Evolutionary conservation across 306 rosid genomes (phyloP), one percentile per base, ranked within the genome.

Genomic region (Vigna mungo): DNA sequence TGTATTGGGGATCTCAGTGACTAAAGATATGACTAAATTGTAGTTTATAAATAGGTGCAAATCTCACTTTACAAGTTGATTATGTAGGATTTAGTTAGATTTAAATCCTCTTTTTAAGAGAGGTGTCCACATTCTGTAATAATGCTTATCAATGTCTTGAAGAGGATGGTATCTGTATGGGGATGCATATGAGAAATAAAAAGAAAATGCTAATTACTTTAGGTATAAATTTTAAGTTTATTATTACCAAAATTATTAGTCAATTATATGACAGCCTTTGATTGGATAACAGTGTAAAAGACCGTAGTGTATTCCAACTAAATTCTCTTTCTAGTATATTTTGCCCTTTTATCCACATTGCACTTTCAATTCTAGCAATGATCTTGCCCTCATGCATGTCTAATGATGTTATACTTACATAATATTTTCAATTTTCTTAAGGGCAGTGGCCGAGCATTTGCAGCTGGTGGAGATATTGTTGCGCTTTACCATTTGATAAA

Each of bases 401-500:
- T 56, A 34, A 36, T 72, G 21, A 62, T 27, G 48, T 46, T 56
- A 34, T 55, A 58, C 78, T 88, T 68, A 78, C 49, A 34, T 30
- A 37, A 0, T 55, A 36, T 74, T 80, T 75, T 74, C 46, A 74
- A 32, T 36, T 83, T 78, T 47, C 72, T 85, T 36, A 85, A 94
- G 98, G 97, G 98, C 66, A 87, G 90, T 81, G 97, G 90, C 80
- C 86, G 90, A 84, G 97, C 96, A 36, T 95, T 92, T 74, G 86
- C 90, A 73, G 96, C 97, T 52, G 98, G 98, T n/a, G 97, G 98
- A 71, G 97, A 95, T 85, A 55, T 95, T 70, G 96, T 89, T 72
- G 67, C 97, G 0, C 80, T 95, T 36, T 88, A 88, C 84, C 90
- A 75, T 78, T 54, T 81, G 46, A 63, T 87, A 43, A 89, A 90